phyloP scores from a whole-genome alignment of 192 early-diverging fungal species.

The Coemansia sp. region DNA sequence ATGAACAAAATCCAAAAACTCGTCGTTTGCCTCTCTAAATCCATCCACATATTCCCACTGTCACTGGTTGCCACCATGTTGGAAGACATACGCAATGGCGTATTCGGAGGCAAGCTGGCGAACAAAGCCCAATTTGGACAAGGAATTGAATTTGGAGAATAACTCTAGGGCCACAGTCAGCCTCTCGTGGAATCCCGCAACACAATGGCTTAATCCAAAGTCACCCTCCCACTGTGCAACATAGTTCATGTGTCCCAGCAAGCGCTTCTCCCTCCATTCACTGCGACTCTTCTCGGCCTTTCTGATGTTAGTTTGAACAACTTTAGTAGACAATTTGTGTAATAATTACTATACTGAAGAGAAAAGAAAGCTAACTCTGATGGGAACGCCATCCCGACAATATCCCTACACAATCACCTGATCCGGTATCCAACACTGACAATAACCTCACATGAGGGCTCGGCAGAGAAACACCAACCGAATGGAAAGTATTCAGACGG shows the following conservation, averaged over 20 bases:
- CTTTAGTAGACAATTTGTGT: too few relatives aligned
- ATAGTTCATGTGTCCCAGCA: slow-evolving; percentile 10
- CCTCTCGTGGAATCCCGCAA: slow-evolving; percentile 12
- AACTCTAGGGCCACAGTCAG: background rate
- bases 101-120: slow-evolving; percentile 7
- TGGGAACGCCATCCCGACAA: too few relatives aligned
- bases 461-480: background rate
- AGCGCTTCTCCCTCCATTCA: slow-evolving; percentile 4
- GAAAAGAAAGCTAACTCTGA: too few relatives aligned
- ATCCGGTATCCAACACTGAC: too few relatives aligned
- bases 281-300: background rate
- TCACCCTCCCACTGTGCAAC: slow-evolving; percentile 6
- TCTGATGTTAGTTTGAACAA: too few relatives aligned
- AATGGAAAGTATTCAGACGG: slow-evolving; percentile 11
- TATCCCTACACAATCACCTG: too few relatives aligned
- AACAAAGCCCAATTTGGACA: slow-evolving; percentile 13
- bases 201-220: slow-evolving; percentile 11
- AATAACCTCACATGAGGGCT: background rate
- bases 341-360: too few relatives aligned
- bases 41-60: slow-evolving; percentile 12
- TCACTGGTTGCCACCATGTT: slow-evolving; percentile 11
- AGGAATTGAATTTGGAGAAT: background rate
- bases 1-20: slow-evolving; percentile 8
- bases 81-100: background rate
- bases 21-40: slow-evolving; percentile 14